Evolutionary conservation across 2,329 filamentous ascomycete genomes (phyloP).

Genomic region (Colletotrichum cuscutae): DNA sequence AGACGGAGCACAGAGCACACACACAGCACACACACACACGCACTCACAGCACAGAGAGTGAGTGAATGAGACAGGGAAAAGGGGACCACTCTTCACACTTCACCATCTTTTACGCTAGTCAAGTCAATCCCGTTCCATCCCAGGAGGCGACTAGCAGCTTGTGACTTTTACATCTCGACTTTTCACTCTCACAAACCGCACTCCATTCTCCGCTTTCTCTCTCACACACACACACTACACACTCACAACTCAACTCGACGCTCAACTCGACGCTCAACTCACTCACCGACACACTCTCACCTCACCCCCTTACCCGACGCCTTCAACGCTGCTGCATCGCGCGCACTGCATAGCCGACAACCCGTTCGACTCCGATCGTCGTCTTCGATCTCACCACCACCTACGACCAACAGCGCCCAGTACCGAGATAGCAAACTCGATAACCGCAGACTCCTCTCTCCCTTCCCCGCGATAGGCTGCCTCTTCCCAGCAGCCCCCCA

Average conservation of each 20-base stretch:
- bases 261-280: no score
- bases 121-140: slow-evolving; percentile 23
- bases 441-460: background rate
- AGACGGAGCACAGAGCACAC: background rate
- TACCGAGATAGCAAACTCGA: background rate
- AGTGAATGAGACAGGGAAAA: slow-evolving; percentile 7
- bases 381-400: background rate
- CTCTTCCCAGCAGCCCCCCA: background rate
- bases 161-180: slow-evolving; percentile 29
- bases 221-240: no score
- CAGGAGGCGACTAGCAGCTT: background rate
- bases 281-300: no score
- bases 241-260: background rate
- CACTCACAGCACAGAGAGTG: background rate
- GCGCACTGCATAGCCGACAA: background rate
- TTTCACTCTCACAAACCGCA: slow-evolving; percentile 20
- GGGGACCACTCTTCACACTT: slow-evolving; percentile 30
- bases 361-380: background rate
- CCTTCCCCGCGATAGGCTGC: background rate
- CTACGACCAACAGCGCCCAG: background rate
- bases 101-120: slow-evolving; percentile 29
- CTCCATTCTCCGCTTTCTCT: background rate
- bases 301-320: background rate
- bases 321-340: background rate
- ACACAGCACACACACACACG: no score